Conservation (phyloP, 306 rosid species). For the Hippophae gyantsensis region DNA sequence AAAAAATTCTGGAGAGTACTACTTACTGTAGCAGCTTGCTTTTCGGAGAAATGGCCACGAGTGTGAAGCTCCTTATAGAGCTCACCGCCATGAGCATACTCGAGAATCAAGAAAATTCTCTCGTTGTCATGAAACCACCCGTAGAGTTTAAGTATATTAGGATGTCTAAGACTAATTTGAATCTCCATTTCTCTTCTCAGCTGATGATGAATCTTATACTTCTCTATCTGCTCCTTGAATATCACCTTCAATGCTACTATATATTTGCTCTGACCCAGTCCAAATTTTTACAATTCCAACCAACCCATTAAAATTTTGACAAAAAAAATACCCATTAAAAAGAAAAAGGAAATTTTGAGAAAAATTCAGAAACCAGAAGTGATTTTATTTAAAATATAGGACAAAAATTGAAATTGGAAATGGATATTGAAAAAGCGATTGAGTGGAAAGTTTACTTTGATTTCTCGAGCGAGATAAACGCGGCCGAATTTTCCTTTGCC, state of each 20-base stretch:
- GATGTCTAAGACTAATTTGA: slow-evolving; percentile 53
- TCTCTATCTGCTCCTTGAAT: slow-evolving; percentile 63
- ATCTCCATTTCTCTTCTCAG: slow-evolving; percentile 78
- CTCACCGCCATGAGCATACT: slow-evolving; percentile 81
- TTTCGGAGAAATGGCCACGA: slow-evolving; percentile 40
- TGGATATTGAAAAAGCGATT: not conserved
- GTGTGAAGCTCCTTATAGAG: slow-evolving; percentile 54
- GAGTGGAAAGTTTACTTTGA: slow-evolving; percentile 29
- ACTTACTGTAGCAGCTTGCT: slow-evolving; percentile 62
- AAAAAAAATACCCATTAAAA: not conserved
- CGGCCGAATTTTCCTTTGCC: slow-evolving; percentile 83
- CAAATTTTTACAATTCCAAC: not conserved
- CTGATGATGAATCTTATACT: slow-evolving; percentile 59
- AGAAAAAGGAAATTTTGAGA: not conserved
- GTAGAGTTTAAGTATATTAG: slow-evolving; percentile 54
- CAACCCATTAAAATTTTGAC: not conserved
- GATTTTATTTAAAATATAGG: not conserved
- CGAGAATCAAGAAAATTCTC: slow-evolving; percentile 72
- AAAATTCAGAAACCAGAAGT: not conserved
- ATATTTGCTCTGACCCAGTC: slow-evolving; percentile 45
- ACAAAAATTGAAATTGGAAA: not conserved
- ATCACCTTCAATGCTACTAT: slow-evolving; percentile 75
- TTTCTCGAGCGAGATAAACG: slow-evolving; percentile 74
- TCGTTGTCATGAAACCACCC: slow-evolving; percentile 82
- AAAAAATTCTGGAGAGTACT: not conserved